Conservation (phyloP, 192 early-diverging fungal genomes). For the Diversispora eburnea region DNA sequence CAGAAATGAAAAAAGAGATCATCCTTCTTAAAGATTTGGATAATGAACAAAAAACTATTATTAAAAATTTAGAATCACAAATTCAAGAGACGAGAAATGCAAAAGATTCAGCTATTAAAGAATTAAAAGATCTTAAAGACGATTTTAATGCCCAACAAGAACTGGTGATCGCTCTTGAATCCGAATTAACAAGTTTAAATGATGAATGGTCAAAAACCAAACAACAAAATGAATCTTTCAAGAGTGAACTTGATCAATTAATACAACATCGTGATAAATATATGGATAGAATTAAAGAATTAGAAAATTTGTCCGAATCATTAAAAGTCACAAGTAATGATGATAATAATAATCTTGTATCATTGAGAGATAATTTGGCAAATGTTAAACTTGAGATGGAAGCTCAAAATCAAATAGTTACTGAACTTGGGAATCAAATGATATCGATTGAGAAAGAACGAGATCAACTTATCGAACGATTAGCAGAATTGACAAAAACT, state of each 20-base stretch:
- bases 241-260: not conserved
- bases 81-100: not conserved
- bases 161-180: not conserved
- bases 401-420: not conserved
- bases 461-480: not conserved
- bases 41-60: not conserved
- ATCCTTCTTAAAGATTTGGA: not conserved
- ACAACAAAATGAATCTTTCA: too few species aligned
- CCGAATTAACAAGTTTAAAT: not conserved
- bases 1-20: slow-evolving; percentile 9
- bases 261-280: slow-evolving; percentile 7
- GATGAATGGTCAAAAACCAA: not conserved
- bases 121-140: not conserved
- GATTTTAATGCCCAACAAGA: not conserved
- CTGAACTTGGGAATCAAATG: slow-evolving; percentile 1
- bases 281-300: not conserved
- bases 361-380: not conserved
- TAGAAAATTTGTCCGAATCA: slow-evolving; percentile 2
- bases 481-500: not conserved
- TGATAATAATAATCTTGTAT: not conserved
- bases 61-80: slow-evolving; percentile 15
- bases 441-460: slow-evolving; percentile 7
- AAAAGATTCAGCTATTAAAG: not conserved
- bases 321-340: slow-evolving; percentile 3
- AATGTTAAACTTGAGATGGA: slow-evolving; percentile 1